Evolutionary conservation across 2,329 filamentous ascomycete genomes (phyloP).

Genomic region (Neonectria punicea): DNA sequence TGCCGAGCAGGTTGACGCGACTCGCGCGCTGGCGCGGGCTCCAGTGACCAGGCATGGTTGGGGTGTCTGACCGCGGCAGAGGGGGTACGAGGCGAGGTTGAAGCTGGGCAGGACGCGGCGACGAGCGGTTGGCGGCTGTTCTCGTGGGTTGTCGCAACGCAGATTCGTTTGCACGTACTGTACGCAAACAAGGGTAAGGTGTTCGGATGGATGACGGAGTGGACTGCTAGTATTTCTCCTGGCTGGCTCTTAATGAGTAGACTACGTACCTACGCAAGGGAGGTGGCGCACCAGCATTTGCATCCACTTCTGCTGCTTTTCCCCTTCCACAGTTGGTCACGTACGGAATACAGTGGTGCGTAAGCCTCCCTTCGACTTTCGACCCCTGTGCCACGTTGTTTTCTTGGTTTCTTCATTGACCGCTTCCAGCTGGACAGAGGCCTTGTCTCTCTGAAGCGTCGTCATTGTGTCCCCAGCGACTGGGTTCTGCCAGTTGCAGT

Average conservation of each 20-base stretch:
- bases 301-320: not conserved
- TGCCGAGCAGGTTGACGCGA: conserved; percentile 41
- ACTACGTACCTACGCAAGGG: not conserved
- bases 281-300: conserved; percentile 2
- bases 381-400: not conserved
- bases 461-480: not conserved
- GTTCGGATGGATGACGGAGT: not conserved
- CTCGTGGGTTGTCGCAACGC: not conserved
- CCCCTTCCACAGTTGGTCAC: not conserved
- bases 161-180: not conserved
- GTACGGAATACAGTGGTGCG: not conserved
- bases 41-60: conserved; percentile 39
- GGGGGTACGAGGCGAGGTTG: not conserved
- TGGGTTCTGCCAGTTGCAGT: not conserved
- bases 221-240: not conserved
- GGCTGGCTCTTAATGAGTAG: too few relatives aligned
- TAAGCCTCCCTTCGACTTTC: not conserved
- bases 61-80: conserved; percentile 18
- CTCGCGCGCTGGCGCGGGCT: conserved; percentile 42
- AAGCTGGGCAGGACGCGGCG: not conserved
- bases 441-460: not conserved
- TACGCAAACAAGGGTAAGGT: not conserved
- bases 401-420: not conserved
- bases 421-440: not conserved
- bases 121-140: not conserved